Base-by-base conservation (phyloP, 495 filamentous ascomycete genomes). In the Lentithecium fluviatile region DNA sequence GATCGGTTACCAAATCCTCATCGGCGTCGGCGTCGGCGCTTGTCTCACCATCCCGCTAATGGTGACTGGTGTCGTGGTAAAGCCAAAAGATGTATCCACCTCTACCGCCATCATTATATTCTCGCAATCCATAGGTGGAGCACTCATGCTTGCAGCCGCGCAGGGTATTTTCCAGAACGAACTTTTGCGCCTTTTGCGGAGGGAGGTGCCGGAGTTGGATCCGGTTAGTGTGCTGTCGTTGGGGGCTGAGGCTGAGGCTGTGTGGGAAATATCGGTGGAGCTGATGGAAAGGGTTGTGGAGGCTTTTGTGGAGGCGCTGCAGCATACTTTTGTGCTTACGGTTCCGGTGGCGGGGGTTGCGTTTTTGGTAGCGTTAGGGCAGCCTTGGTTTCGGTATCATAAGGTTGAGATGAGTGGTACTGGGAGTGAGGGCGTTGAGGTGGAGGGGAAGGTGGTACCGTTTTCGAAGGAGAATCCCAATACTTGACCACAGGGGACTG, bases 91-190 rank as follows among this genome's bases (percentile, higher is more conserved):
- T 13, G 36, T 55, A 2, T 42, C 52, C 6, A 45, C 21, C 12
- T 32, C 34, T 3, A 45, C 36, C 20, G 38, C 38, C 2, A 13
- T 25, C 10, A 55, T 55, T 34, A 17, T 45, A 45, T 6, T 55
- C 17, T 12, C 13, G 6, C 52, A 55, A 45, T 23, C 52, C 15
- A 55, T 43, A 8, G 52, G 52, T 5, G 52, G 52, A 4, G 34
- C 36, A 4, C 12, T 55, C 11, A 55, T 29, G 13, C 7, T 55
- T 3, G 52, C 36, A 10, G 38, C 36, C 11, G 32, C 36, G 5
- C 52, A 45, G 17, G 52, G 13, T 15, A 55, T 52, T n/a, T 52
- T 52, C 17, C 49, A 52, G 49, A 52, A 52, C 21, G 23, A 36
- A 7, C 23, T 52, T 8, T 2, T 52, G 10, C 24, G 17, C 2